Evolutionary conservation across 164 flowering plant genomes (phyloP).

Genomic region (Umbellularia californica): DNA sequence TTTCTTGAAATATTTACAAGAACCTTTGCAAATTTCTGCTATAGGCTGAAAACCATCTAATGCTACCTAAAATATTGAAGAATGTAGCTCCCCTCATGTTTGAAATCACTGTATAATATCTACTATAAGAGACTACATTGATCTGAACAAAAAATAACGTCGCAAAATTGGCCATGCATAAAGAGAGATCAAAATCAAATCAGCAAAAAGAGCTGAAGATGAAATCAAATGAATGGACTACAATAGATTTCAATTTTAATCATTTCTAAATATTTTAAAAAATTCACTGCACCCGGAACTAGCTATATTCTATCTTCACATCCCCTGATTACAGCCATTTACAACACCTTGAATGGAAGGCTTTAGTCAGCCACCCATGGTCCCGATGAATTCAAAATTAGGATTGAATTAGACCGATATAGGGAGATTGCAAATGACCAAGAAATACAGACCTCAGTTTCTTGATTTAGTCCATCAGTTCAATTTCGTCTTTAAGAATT

Average conservation of each 20-base stretch:
- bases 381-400: no score
- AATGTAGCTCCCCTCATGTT: no score
- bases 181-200: neutral
- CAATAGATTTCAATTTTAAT: neutral
- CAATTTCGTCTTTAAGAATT: constrained; percentile 5
- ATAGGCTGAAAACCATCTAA: no score
- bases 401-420: neutral
- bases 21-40: no score
- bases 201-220: neutral
- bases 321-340: neutral
- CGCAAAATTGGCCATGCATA: neutral
- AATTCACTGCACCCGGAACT: neutral
- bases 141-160: no score
- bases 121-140: no score
- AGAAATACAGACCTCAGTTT: neutral
- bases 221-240: neutral
- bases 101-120: no score
- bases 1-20: no score
- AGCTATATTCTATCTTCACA: neutral
- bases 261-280: neutral
- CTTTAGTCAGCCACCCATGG: no score
- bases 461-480: neutral
- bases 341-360: neutral
- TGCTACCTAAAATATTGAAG: no score
- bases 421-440: neutral